Percentiles rank a stretch among this genome's conserved stretches.
Evolutionary conservation across 2,329 filamentous ascomycete species (phyloP).

Genomic region (Ceratocystiopsis sp.): DNA sequence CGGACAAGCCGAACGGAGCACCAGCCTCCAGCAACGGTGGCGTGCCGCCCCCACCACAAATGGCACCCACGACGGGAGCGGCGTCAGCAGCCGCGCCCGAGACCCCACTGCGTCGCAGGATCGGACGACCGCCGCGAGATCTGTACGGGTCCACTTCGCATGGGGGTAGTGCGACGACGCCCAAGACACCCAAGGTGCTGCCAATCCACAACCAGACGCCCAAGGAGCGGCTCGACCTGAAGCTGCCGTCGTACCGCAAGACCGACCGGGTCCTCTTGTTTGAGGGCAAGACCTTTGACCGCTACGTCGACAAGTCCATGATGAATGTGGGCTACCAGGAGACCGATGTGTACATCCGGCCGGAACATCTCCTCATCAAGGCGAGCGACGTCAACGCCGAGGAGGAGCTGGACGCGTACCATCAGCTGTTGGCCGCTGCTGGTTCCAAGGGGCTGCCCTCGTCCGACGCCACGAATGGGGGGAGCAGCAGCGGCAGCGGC

Average conservation of each 20-base stretch:
- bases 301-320: conserved; percentile 94
- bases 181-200: conserved; percentile 46
- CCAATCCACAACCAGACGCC: conserved; percentile 65
- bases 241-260: conserved; percentile 56
- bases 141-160: conserved; percentile 27
- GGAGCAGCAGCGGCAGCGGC: conserved; percentile 13
- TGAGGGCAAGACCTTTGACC: conserved; percentile 71
- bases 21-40: too few species aligned
- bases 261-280: conserved; percentile 67
- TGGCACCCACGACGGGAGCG: background rate
- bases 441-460: too few species aligned
- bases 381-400: conserved; percentile 41
- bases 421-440: background rate
- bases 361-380: conserved; percentile 55
- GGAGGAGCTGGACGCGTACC: conserved; percentile 34
- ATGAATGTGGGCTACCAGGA: conserved; percentile 92
- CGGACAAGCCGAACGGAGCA: background rate
- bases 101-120: conserved; percentile 16
- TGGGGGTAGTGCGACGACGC: conserved; percentile 19
- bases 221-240: conserved; percentile 63
- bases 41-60: too few species aligned
- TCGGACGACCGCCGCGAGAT: conserved; percentile 31
- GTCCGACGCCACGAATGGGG: conserved; percentile 26
- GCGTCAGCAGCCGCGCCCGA: background rate
- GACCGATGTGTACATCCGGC: conserved; percentile 71